phyloP scores from a whole-genome alignment of 441 rosid species.

The Aquilaria agallochum region DNA sequence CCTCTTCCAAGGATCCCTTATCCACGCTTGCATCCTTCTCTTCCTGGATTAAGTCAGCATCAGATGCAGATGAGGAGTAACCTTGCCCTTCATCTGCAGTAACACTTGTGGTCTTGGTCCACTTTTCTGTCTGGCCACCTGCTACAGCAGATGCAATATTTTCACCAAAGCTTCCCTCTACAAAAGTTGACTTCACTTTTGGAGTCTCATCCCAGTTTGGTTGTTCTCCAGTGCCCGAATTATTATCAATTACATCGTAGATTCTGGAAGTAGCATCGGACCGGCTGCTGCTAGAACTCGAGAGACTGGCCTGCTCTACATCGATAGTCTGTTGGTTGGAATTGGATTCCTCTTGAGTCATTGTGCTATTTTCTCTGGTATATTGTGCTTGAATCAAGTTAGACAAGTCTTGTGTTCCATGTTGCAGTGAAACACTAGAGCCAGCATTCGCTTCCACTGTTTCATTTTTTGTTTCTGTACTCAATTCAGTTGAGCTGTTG shows the following conservation, averaged over 20 bases:
- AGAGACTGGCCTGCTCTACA: constrained; percentile 2
- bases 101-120: constrained; percentile 14
- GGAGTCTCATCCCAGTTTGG: constrained; percentile 23
- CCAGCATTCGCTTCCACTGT: constrained; percentile 21
- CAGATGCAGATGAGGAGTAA: constrained; percentile 33
- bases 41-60: constrained; percentile 33
- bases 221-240: constrained; percentile 22
- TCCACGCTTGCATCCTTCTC: constrained; percentile 38
- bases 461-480: constrained; percentile 26
- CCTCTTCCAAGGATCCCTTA: constrained; percentile 48
- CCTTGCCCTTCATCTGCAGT: constrained; percentile 20
- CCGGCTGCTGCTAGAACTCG: constrained; percentile 12
- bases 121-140: constrained; percentile 22
- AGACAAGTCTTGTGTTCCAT: constrained; percentile 18
- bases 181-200: constrained; percentile 21
- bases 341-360: constrained; percentile 20
- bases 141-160: constrained; percentile 29
- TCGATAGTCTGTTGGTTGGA: constrained; percentile 16
- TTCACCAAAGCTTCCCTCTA: constrained; percentile 20
- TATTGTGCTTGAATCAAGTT: constrained; percentile 32
- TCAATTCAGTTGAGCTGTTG: constrained; percentile 23
- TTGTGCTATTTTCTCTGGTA: constrained; percentile 22
- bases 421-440: constrained; percentile 27
- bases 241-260: constrained; percentile 20
- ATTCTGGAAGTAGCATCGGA: constrained; percentile 19